Evolutionary conservation across 78 protist genomes (phyloP), one percentile per base, ranked within the genome.

Genomic region (Chrysochromulina tobinii): DNA sequence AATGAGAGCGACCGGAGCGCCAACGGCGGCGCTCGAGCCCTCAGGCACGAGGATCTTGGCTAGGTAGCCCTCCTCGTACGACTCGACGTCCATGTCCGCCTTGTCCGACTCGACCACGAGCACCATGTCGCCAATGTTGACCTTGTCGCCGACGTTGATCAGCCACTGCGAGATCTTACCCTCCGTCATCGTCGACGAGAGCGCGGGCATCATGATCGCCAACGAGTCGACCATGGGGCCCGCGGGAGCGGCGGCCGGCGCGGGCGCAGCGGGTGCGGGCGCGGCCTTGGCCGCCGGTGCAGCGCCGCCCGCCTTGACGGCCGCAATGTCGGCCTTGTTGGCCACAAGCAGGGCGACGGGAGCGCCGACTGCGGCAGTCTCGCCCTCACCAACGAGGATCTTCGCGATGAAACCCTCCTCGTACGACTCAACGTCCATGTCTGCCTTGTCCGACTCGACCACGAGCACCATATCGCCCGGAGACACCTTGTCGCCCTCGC

Each of bases 371-470:
- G 53, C 90, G 77, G 90, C 67, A 72, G 67, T 87, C 75, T 50
- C 90, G 58, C 90, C 90, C 90, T 87, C 90, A 15, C 53, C 51
- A 48, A 66, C 79, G 69, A 87, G 61, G 72, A 87, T 87, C 61
- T 25, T 66, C 1, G 90, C 90, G 27, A 87, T 3, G 90, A 38
- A 61, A 54, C 90, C 90, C 79, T 87, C 90, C 61, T 87, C 90
- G 57, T 48, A 87, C 53, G 90, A 7, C 69, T 87, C 90, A 18
- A 87, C 90, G 57, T 87, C 90, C 90, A 87, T 87, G 69, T 87
- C 90, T 8, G 90, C 90, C 90, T 87, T 87, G 77, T 87, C 90
- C 8, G 90, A 87, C 77, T 87, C 90, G 90, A 87, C 90, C 79
- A 87, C 69, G 72, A 64, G 79, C 61, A 87, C 79, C 61, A n/a